phyloP scores from a whole-genome alignment of 164 flowering plant species.

The Tetrastigma voinierianum region DNA sequence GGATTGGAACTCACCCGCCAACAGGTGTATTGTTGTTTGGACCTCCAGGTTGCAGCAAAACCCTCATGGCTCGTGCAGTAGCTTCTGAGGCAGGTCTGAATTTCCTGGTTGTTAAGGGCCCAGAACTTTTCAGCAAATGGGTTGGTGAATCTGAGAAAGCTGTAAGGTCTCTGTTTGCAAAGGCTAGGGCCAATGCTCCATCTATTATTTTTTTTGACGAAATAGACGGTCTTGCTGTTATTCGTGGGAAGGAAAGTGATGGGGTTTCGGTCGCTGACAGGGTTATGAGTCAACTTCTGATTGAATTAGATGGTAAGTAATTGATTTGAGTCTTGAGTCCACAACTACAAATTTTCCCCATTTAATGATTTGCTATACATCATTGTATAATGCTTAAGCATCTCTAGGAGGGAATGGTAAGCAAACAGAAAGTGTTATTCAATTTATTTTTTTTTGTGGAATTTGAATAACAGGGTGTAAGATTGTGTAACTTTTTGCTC shows the following conservation, averaged over 20 bases:
- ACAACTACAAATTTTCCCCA: background rate
- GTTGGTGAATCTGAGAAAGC: conserved; percentile 99
- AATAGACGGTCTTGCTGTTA: conserved; percentile 85
- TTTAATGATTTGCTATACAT: background rate
- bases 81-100: conserved; percentile 93
- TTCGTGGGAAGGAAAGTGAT: conserved; percentile 87
- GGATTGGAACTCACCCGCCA: conserved; percentile 87
- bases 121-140: conserved; percentile 97
- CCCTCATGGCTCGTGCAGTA: conserved; percentile 95
- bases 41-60: conserved; percentile 99
- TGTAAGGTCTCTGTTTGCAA: conserved; percentile 82
- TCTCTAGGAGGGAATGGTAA: background rate
- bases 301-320: conserved; percentile 88
- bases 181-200: conserved; percentile 94
- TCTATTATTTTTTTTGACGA: conserved; percentile 96
- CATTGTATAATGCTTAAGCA: background rate
- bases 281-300: conserved; percentile 93
- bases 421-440: background rate
- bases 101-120: conserved; percentile 95
- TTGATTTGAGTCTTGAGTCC: background rate
- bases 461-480: background rate
- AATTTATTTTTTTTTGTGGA: background rate
- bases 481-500: background rate
- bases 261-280: conserved; percentile 92
- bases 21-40: conserved; percentile 87